These are phyloP conservation scores for Gonapodya prolifera DNA, from an alignment of 192 early-diverging fungal genomes.

Conservation along the genomic window DNA sequence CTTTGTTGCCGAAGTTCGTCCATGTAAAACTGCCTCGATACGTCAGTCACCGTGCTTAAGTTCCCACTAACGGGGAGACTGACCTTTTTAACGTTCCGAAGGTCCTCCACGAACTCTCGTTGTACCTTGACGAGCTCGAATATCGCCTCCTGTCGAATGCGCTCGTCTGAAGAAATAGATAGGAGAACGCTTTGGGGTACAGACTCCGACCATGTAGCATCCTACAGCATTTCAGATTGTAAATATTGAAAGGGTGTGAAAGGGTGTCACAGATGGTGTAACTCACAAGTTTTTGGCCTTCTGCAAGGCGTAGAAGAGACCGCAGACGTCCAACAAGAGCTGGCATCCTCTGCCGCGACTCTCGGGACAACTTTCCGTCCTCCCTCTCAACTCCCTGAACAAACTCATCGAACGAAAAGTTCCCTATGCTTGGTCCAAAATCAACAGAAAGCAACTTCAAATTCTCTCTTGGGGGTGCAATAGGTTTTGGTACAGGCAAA, in stretches of 20 bases:
- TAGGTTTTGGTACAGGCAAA: neutral
- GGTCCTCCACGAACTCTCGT: neutral
- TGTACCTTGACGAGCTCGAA: neutral
- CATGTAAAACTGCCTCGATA: neutral
- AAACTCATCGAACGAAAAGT: neutral
- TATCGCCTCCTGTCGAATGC: neutral
- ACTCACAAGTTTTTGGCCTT: neutral
- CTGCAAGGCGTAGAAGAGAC: neutral
- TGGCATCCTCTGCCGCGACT: neutral
- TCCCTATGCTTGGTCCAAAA: neutral
- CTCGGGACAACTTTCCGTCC: neutral
- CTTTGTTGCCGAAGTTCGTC: neutral
- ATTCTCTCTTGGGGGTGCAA: neutral
- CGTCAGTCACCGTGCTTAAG: neutral
- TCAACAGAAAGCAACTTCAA: neutral
- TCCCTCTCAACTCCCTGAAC: neutral
- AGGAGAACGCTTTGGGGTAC: neutral
- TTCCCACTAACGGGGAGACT: neutral
- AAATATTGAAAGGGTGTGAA: neutral
- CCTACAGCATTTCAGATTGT: neutral
- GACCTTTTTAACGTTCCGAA: neutral
- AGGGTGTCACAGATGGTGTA: no score
- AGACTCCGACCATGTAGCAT: neutral
- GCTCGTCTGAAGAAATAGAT: neutral
- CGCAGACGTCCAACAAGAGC: neutral